Evolutionary conservation across 306 rosid species (phyloP).

Genomic region (Erythrophleum fordii): DNA sequence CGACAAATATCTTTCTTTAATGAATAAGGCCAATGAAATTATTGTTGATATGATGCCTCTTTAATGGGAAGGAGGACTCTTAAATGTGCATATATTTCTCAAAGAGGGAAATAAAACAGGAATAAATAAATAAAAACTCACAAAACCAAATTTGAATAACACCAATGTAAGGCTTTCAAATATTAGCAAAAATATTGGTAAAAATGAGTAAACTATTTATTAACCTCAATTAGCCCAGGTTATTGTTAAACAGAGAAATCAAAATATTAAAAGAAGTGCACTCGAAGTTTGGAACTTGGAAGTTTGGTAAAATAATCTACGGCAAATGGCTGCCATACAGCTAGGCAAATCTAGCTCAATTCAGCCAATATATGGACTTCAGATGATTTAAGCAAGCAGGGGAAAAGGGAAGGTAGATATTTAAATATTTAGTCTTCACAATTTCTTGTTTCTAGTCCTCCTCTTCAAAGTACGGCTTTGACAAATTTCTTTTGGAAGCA

Average conservation of each 20-base stretch:
- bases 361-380: not conserved
- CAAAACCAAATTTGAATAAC: not conserved
- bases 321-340: not conserved
- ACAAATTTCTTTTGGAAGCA: not conserved
- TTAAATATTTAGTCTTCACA: not conserved
- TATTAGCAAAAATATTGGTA: not conserved
- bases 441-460: not conserved
- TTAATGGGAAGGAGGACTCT: not conserved
- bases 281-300: not conserved
- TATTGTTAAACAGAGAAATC: not conserved
- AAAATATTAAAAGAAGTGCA: not conserved
- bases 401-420: not conserved
- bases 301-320: not conserved
- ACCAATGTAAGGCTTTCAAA: not conserved
- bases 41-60: not conserved
- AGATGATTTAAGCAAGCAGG: not conserved
- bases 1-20: not conserved
- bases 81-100: constrained; percentile 3
- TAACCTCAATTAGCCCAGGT: not conserved
- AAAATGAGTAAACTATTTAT: not conserved
- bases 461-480: not conserved
- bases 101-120: constrained; percentile 7
- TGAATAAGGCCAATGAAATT: not conserved
- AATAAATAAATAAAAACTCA: not conserved
- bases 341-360: not conserved